Percentiles rank a stretch among this genome's conserved stretches.
Conservation (phyloP, 805 yeast species). For the Osmozyma mogii region DNA sequence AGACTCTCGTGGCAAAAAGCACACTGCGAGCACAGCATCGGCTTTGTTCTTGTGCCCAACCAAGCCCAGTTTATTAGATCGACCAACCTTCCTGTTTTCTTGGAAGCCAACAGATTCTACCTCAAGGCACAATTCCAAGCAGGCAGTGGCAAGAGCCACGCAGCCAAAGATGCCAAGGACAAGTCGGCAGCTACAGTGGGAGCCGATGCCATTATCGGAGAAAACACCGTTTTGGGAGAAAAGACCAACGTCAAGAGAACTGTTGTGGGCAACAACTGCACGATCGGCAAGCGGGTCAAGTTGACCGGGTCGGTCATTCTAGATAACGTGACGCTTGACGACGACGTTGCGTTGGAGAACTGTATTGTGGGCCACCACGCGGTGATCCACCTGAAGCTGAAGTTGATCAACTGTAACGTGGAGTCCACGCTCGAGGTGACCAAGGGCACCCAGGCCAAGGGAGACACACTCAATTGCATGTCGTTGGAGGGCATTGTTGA, state of each 20-base stretch:
- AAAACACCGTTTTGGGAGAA: conserved; percentile 62
- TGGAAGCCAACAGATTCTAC: conserved; percentile 82
- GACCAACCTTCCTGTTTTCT: conserved; percentile 70
- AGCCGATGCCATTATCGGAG: conserved; percentile 76
- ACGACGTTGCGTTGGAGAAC: conserved; percentile 76
- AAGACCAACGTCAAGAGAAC: conserved; percentile 81
- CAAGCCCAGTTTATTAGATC: conserved; percentile 67
- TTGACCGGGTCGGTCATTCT: conserved; percentile 79
- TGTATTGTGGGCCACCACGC: conserved; percentile 75
- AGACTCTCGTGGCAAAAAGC: conserved; percentile 89
- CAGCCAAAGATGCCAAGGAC: conserved; percentile 41
- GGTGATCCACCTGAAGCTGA: conserved; percentile 53
- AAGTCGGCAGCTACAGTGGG: conserved; percentile 71
- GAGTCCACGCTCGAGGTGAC: conserved; percentile 72
- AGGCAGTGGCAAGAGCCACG: conserved; percentile 16
- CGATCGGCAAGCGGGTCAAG: conserved; percentile 78
- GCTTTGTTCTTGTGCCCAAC: conserved; percentile 62
- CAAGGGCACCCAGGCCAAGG: conserved; percentile 46
- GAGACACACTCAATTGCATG: conserved; percentile 46
- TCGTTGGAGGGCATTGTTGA: conserved; percentile 34
- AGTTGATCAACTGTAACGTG: conserved; percentile 73
- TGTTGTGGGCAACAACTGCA: conserved; percentile 67
- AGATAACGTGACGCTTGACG: conserved; percentile 65
- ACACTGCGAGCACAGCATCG: conserved; percentile 48
- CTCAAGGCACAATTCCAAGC: conserved; percentile 56